These are phyloP conservation scores for Jimgerdemannia lactiflua DNA, from an alignment of 192 early-diverging fungal genomes.

Conservation along the genomic window DNA sequence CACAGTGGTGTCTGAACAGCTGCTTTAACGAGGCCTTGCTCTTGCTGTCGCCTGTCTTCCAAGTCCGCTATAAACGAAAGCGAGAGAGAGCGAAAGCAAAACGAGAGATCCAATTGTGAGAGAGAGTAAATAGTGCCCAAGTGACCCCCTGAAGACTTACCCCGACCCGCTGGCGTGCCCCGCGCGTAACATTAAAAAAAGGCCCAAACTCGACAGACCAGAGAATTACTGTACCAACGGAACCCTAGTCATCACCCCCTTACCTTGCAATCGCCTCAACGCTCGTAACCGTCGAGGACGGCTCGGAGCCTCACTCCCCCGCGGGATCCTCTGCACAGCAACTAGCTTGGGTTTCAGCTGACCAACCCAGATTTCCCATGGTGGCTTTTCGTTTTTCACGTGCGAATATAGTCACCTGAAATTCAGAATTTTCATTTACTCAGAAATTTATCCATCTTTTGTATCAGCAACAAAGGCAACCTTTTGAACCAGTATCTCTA, in stretches of 20 bases:
- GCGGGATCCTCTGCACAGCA: not conserved
- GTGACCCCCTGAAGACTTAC: too few relatives aligned
- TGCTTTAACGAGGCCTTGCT: constrained; percentile 11
- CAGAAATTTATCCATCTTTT: too few relatives aligned
- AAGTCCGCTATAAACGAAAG: not conserved
- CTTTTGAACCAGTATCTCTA: too few relatives aligned
- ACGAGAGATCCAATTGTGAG: not conserved
- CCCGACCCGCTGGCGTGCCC: too few relatives aligned
- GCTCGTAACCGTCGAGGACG: constrained; percentile 4
- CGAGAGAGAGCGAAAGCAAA: not conserved
- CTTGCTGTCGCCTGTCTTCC: constrained; percentile 15
- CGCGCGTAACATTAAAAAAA: not conserved
- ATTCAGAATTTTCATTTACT: too few relatives aligned
- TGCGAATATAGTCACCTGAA: too few relatives aligned
- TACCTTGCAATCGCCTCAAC: constrained; percentile 1
- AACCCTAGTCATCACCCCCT: not conserved
- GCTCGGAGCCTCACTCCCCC: not conserved
- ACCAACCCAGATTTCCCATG: constrained; percentile 34
- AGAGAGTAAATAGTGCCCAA: too few relatives aligned
- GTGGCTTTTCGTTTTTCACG: too few relatives aligned
- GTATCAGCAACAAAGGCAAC: too few relatives aligned
- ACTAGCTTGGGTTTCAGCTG: constrained; percentile 21
- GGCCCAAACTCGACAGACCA: too few relatives aligned
- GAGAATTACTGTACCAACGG: too few relatives aligned
- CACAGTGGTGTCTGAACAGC: constrained; percentile 11